Evolutionary conservation across 129 eudicot species (phyloP), one percentile per base, ranked within the genome.

Genomic region (Helianthus tuberosus): DNA sequence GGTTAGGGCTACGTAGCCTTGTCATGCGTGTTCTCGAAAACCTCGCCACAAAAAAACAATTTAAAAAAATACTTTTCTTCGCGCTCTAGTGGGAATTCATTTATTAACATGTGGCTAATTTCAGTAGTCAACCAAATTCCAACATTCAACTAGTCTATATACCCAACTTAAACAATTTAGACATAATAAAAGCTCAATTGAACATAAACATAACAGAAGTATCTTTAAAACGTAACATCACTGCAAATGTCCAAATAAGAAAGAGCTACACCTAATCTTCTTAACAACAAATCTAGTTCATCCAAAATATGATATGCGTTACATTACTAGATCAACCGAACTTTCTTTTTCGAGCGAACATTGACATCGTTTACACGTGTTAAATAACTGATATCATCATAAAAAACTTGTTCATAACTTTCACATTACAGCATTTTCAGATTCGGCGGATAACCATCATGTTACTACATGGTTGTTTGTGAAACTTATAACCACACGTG

Each of bases 271-370:
- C 35, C 32, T 73, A 11, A 29, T 46, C 15, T 20, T 73, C 69
- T 48, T 73, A 8, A 29, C 48, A 59, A 15, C 77, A 62, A 62
- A 62, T 59, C 59, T 35, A 73, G 50, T 73, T 46, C 48, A 73
- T 60, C 49, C 60, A 15, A 52, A 25, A 1, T 47, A 61, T 36
- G 54, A 11, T 47, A 49, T n/a, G 11, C 14, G 43, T 72, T n/a
- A 61, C 35, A 16, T 32, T 47, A 46, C 61, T 9, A 62, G 29
- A 74, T 49, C 78, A 57, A 8, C 67, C 20, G 49, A 15, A 15
- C 6, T 47, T 49, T 10, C 20, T 4, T 46, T 47, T 61, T 11
- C 0, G 16, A 16, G 27, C 15, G 12, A 73, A 11, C 60, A 72
- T 60, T 51, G 43, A 57, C 55, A 43, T 12, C 66, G 20, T 17